phyloP scores from a whole-genome alignment of 2,329 filamentous ascomycete species.

The Paracorniculantispora psalliotae region DNA sequence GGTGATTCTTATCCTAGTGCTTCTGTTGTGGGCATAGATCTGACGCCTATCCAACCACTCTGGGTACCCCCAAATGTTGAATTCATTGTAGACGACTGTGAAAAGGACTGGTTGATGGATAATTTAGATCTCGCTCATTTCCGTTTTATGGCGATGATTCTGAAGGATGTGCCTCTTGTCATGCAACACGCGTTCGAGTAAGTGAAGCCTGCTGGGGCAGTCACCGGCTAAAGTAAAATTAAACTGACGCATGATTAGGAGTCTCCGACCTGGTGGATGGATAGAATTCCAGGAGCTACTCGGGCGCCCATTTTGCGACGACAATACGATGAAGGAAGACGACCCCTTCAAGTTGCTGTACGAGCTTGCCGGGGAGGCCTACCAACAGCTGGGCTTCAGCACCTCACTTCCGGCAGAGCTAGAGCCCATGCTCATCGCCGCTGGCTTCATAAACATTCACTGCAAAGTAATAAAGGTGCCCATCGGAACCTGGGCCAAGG shows the following conservation, averaged over 20 bases:
- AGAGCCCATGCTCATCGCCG: slow-evolving; percentile 30
- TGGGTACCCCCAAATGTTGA: slow-evolving; percentile 55
- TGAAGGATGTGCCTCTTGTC: slow-evolving; percentile 47
- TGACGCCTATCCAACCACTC: slow-evolving; percentile 42
- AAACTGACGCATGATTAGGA: slow-evolving; percentile 10
- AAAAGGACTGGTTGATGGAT: slow-evolving; percentile 52
- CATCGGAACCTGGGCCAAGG: slow-evolving; percentile 40
- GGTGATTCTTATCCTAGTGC: slow-evolving; percentile 38
- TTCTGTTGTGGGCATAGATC: slow-evolving; percentile 36
- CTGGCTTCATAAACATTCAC: slow-evolving; percentile 42
- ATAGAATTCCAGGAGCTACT: slow-evolving; percentile 46
- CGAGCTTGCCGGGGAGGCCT: slow-evolving; percentile 27
- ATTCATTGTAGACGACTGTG: slow-evolving; percentile 58
- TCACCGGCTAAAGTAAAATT: background rate
- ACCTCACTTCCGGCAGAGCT: slow-evolving; percentile 32
- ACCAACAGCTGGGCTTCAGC: slow-evolving; percentile 35
- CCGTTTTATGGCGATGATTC: slow-evolving; percentile 42
- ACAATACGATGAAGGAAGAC: slow-evolving; percentile 37
- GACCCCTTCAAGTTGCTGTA: slow-evolving; percentile 33
- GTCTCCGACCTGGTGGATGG: slow-evolving; percentile 38
- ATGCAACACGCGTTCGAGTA: slow-evolving; percentile 35
- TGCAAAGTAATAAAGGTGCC: slow-evolving; percentile 40
- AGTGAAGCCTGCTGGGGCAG: slow-evolving; percentile 3
- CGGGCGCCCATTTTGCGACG: slow-evolving; percentile 37
- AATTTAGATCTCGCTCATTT: slow-evolving; percentile 54